A percentile compares a stretch with the other conserved stretches of the same genome.
Conservation (phyloP, 176 grass and related monocot species). For the Juncus inflexus region DNA sequence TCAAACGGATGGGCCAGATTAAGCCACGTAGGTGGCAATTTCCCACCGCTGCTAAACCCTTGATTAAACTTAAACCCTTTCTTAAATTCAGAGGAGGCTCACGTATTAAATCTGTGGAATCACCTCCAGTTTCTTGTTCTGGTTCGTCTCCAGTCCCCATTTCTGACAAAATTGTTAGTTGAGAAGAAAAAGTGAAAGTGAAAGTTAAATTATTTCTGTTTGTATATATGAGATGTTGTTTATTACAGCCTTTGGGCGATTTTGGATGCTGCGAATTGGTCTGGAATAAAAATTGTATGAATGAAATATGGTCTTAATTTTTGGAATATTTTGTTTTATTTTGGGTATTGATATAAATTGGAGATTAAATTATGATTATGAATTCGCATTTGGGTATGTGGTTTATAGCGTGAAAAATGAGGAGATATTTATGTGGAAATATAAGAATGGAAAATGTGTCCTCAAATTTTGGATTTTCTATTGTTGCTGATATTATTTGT, state of each 20-base stretch:
- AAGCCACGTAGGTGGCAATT: conserved; percentile 60
- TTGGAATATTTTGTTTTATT: neutral
- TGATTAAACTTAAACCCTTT: conserved; percentile 15
- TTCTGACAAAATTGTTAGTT: conserved; percentile 18
- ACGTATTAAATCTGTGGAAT: conserved; percentile 15
- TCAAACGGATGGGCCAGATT: conserved; percentile 68
- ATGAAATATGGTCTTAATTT: neutral
- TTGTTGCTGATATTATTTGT: too few relatives aligned
- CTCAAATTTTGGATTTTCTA: too few relatives aligned
- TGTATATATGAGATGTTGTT: too few relatives aligned
- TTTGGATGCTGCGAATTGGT: neutral
- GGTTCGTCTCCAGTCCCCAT: conserved; percentile 3
- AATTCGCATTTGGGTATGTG: too few relatives aligned
- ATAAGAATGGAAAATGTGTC: too few relatives aligned
- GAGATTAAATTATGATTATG: too few relatives aligned
- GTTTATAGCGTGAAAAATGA: too few relatives aligned
- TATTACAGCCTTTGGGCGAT: too few relatives aligned
- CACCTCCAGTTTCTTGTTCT: conserved; percentile 11
- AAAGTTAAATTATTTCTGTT: too few relatives aligned
- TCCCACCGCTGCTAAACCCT: conserved; percentile 2
- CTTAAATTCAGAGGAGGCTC: conserved; percentile 24
- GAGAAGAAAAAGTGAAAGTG: neutral
- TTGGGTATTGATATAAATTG: neutral
- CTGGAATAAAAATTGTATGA: neutral
- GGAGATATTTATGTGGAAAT: too few relatives aligned